Evolutionary conservation across 1,139 yeast genomes (phyloP).

Genomic region (Pneumocystis carinii): DNA sequence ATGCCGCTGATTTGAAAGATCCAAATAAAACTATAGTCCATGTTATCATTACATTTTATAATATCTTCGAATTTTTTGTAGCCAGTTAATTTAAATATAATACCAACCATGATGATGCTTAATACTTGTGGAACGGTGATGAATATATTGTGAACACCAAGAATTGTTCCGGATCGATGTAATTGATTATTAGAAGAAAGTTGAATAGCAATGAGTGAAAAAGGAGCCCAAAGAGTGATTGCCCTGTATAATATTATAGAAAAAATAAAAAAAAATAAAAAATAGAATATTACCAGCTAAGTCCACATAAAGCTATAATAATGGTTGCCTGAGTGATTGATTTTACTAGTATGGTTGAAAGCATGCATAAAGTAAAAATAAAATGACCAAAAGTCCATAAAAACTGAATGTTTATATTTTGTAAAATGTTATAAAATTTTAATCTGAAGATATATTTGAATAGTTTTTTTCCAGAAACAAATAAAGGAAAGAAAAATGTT

Average conservation of each 20-base stretch:
- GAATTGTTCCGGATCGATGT: conserved; percentile 34
- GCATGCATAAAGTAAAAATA: conserved; percentile 29
- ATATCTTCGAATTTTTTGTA: conserved; percentile 15
- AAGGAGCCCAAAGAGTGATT: conserved; percentile 38
- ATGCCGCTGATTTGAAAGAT: conserved; percentile 35
- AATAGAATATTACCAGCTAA: conserved; percentile 29
- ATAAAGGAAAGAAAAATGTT: conserved; percentile 28
- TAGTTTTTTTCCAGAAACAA: conserved; percentile 18
- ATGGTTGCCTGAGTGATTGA: conserved; percentile 27
- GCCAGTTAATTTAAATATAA: conserved; percentile 23
- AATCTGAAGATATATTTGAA: neutral
- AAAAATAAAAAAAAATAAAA: neutral
- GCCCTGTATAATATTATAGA: conserved; percentile 14
- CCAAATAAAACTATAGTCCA: conserved; percentile 33
- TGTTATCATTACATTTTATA: neutral
- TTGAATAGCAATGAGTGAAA: conserved; percentile 35
- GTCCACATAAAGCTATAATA: conserved; percentile 32
- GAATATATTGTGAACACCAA: conserved; percentile 36
- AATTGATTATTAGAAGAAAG: conserved; percentile 26
- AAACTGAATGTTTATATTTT: conserved; percentile 23
- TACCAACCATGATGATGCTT: conserved; percentile 30
- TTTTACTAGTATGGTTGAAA: conserved; percentile 29
- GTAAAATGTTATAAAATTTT: conserved; percentile 7
- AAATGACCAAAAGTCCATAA: conserved; percentile 32
- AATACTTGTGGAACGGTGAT: conserved; percentile 37